These are phyloP conservation scores for Solanum chmielewskii DNA, from an alignment of 257 asterid genomes.

Conservation along the genomic window DNA sequence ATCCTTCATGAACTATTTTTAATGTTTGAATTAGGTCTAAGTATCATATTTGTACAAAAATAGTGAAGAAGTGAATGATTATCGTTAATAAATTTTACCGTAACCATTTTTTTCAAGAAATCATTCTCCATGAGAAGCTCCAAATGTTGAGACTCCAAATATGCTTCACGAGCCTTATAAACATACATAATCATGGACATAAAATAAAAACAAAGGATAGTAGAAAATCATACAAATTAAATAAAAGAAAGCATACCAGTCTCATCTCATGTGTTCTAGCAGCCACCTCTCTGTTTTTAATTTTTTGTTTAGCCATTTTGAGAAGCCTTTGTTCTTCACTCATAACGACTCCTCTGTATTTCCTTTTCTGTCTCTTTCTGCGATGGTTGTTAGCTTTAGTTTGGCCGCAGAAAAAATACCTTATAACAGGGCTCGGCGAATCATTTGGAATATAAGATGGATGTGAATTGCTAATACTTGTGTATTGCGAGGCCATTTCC, in stretches of 20 bases:
- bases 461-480: neutral
- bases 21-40: neutral
- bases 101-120: neutral
- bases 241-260: neutral
- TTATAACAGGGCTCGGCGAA: neutral
- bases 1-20: too few species aligned
- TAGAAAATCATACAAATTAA: neutral
- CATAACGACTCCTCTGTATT: neutral
- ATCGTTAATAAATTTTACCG: neutral
- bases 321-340: neutral
- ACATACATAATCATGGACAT: neutral
- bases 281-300: neutral
- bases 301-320: neutral
- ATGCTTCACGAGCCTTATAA: neutral
- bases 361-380: neutral
- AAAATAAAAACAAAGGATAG: neutral
- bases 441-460: neutral
- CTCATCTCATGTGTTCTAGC: conserved; percentile 3
- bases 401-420: conserved; percentile 1
- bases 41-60: neutral
- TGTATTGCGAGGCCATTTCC: neutral
- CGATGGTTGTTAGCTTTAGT: neutral
- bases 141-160: neutral
- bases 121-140: neutral
- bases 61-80: neutral